Evolutionary conservation across 805 yeast genomes (phyloP), one percentile per base, ranked within the genome.

Genomic region (Ogataea zsoltii): DNA sequence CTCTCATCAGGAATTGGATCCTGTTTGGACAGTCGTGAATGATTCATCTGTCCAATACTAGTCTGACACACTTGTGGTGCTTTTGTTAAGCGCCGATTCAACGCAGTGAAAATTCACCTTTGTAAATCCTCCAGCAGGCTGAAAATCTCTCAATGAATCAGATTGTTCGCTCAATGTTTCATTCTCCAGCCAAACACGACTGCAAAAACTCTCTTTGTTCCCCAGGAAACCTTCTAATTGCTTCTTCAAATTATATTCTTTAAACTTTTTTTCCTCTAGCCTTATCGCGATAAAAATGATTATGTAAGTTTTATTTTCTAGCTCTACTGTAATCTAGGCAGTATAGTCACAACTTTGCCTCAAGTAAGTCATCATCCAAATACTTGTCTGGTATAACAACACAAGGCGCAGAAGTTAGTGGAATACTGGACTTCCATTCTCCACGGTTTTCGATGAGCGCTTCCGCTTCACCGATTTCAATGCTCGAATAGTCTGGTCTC

Each of bases 361-460:
- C 58, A 11, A 48, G 31, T 17, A 44, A 26, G 11, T 50, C 55
- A 2, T 53, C 50, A 39, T 66, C 67, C 23, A 55, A 42, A 40
- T 57, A 64, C 19, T 45, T 41, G 0, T 45, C 43, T 5, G 61
- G 51, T 15, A 59, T 54, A 29, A 63, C 55, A 1, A 95, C 89
- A 40, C 60, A 63, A 9, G 94, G 87, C n/a, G 82, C 75, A 1
- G 79, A 77, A 0, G 90, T 84, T 41, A 79, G 57, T 35, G 68
- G 69, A 51, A 80, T 63, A 2, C 63, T 60, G 15, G 79, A 64
- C 62, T 84, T 85, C 73, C 88, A 86, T 21, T 65, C 71, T 1
- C 78, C 80, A 19, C 75, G 62, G 49, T 71, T 68, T 1, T 61
- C 59, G 48, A 83, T 71, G 13, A 40, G 41, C 6, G 50, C 16